Evolutionary conservation across 208 protist genomes (phyloP), one percentile per base, ranked within the genome.

Genomic region (Herpetomonas tarakana): DNA sequence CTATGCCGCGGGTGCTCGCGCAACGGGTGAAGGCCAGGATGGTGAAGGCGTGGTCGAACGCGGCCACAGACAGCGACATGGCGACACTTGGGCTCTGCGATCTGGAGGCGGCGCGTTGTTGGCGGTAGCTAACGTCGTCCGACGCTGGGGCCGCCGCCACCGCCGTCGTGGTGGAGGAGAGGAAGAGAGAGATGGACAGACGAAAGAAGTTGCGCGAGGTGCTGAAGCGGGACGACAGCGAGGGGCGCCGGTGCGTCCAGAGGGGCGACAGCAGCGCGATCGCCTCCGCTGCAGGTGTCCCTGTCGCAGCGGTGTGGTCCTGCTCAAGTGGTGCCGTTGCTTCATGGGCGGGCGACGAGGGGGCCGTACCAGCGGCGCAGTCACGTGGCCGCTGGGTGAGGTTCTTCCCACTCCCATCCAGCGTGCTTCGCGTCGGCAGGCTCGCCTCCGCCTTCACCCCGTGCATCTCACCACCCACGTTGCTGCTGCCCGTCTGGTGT

Each of bases 141-240:
- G n/a, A n/a, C n/a, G n/a, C 9, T 18, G 35, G 14, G 14, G 35
- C 9, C 35, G 35, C 9, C 35, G 35, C 14, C 35, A 14, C 35
- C 35, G 35, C 35, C 6, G 6, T 41, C 35, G 14, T 6, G 9
- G 35, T 41, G 6, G 35, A 14, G 14, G 35, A 14, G 14, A 41
- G 6, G 35, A 41, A 41, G 35, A 41, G 35, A 14, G 35, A 18
- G 35, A 41, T 14, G 35, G 35, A 14, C 9, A 41, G 35, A 41
- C 35, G 35, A 14, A 41, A 41, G 35, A 41, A 41, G 35, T 41
- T 41, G 35, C 35, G 35, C 35, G 35, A 41, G 35, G 35, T 41
- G 35, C 35, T 14, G 14, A 41, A 41, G 35, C 14, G 35, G 9
- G 35, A 41, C 9, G 35, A 14, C 6, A 18, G 35, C 9, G 35